phyloP scores from a whole-genome alignment of 371 early-diverging fungal genomes.

The Circinella minor region DNA sequence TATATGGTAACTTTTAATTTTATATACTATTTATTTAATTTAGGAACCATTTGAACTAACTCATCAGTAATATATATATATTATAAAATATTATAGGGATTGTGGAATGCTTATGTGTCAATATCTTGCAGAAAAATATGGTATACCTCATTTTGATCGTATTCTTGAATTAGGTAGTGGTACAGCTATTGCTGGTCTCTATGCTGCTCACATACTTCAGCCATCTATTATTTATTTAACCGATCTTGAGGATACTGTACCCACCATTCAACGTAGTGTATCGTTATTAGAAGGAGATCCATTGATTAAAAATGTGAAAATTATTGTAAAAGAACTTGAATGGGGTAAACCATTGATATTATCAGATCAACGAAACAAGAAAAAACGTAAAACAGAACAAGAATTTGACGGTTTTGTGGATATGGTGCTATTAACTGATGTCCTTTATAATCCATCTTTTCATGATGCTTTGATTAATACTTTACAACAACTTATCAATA shows the following conservation, averaged over 20 bases:
- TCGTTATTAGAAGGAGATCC: conserved; percentile 13
- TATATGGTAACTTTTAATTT: conserved; percentile 39
- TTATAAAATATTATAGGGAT: conserved; percentile 32
- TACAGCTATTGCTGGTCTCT: conserved; percentile 52
- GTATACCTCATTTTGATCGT: neutral
- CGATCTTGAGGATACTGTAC: conserved; percentile 44
- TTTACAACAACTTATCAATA: conserved; percentile 34
- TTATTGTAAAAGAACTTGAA: conserved; percentile 28
- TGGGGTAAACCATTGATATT: conserved; percentile 33
- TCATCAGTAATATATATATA: too few relatives aligned
- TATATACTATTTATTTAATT: too few relatives aligned
- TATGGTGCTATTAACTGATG: conserved; percentile 45
- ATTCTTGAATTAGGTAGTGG: conserved; percentile 52
- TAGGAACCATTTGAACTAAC: too few relatives aligned
- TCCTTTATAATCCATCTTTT: conserved; percentile 48
- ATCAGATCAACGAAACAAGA: neutral
- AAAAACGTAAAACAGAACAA: neutral
- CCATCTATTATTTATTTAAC: conserved; percentile 39
- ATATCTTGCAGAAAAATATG: conserved; percentile 19
- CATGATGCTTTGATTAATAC: conserved; percentile 48
- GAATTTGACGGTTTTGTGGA: conserved; percentile 21
- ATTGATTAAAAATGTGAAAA: neutral
- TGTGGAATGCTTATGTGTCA: conserved; percentile 47
- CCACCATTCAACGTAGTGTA: conserved; percentile 41
- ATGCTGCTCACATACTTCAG: conserved; percentile 33